A percentile compares a stretch with the other conserved stretches of the same genome.
Evolutionary conservation across 352 stramenopile genomes (phyloP).

Genomic region (Phytophthora pseudosyringae): DNA sequence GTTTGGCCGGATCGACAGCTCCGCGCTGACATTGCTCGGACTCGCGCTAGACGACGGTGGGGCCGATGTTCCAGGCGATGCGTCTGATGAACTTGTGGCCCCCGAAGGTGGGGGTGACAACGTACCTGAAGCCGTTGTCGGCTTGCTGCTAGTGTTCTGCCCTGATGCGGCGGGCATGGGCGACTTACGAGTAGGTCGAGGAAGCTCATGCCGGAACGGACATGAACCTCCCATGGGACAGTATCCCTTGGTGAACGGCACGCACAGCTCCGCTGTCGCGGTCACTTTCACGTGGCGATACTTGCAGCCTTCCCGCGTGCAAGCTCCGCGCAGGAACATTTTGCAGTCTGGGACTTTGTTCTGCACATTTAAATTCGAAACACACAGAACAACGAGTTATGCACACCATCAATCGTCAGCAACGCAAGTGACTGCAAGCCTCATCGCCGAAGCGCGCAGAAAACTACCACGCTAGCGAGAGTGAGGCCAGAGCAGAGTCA

Average conservation of each 20-base stretch:
- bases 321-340: conserved; percentile 78
- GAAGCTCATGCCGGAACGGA: conserved; percentile 66
- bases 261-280: conserved; percentile 60
- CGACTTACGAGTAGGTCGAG: conserved; percentile 31
- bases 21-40: conserved; percentile 20
- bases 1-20: conserved; percentile 69
- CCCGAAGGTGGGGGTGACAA: conserved; percentile 28
- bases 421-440: conserved; percentile 18
- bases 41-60: conserved; percentile 18
- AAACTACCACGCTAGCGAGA: conserved; percentile 17
- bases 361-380: conserved; percentile 34
- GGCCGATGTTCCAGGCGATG: conserved; percentile 8
- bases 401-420: conserved; percentile 24
- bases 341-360: conserved; percentile 87
- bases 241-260: conserved; percentile 72
- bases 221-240: conserved; percentile 64
- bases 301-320: conserved; percentile 75
- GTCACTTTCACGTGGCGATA: conserved; percentile 88
- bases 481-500: conserved; percentile 14
- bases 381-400: conserved; percentile 35
- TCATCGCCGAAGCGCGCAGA: conserved; percentile 10
- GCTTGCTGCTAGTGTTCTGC: conserved; percentile 13
- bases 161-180: not conserved
- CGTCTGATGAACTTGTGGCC: not conserved
- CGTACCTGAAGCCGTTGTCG: conserved; percentile 44